These are phyloP conservation scores for Aleurites moluccanus DNA, from an alignment of 441 rosid species.

Conservation along the genomic window DNA sequence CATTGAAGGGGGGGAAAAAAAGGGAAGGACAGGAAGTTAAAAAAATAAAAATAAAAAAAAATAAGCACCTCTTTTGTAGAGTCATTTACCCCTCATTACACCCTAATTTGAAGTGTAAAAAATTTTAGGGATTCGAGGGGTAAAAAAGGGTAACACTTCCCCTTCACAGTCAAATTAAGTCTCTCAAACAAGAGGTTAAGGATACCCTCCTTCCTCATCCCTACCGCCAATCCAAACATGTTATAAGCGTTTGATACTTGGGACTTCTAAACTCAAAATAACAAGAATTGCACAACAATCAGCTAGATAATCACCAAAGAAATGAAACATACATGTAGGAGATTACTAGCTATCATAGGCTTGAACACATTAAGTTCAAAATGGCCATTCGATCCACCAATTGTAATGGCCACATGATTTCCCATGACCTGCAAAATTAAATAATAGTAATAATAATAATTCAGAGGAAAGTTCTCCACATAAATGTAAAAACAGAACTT, in stretches of 20 bases:
- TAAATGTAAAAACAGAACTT: neutral
- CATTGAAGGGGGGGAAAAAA: too few species aligned
- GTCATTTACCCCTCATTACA: too few species aligned
- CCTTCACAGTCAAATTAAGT: too few species aligned
- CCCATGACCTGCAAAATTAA: constrained; percentile 75
- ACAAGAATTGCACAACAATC: neutral
- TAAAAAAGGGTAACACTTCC: too few species aligned
- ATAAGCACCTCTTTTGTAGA: too few species aligned
- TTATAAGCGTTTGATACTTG: neutral
- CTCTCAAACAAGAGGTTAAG: too few species aligned
- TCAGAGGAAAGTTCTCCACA: neutral
- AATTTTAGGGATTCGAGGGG: too few species aligned
- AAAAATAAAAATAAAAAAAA: too few species aligned
- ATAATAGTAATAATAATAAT: neutral
- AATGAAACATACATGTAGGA: constrained; percentile 62
- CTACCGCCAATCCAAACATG: too few species aligned
- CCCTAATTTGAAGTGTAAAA: too few species aligned
- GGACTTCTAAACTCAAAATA: neutral
- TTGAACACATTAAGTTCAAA: constrained; percentile 93
- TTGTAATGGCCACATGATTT: constrained; percentile 83
- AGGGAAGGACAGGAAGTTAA: too few species aligned
- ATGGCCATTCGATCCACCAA: constrained; percentile 97
- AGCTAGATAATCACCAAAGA: neutral
- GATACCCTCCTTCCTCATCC: too few species aligned
- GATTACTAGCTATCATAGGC: constrained; percentile 91